These are phyloP conservation scores for Lepiota brunneoincarnata DNA, from an alignment of 768 basidiomycete genomes.

Conservation along the genomic window DNA sequence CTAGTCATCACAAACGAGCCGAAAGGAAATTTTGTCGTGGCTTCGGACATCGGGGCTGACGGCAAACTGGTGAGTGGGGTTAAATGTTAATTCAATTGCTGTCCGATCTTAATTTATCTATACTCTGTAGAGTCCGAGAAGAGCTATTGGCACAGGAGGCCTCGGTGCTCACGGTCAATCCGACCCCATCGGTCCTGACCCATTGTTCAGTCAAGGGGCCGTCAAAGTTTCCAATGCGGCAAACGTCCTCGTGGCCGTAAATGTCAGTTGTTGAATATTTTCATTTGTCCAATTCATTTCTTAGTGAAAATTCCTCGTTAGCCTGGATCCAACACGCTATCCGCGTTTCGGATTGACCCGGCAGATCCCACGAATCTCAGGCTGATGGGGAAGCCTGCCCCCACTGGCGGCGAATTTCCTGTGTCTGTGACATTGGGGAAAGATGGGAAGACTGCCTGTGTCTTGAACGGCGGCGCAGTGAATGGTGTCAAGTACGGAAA, in stretches of 20 bases:
- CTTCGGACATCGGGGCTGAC: conserved; percentile 38
- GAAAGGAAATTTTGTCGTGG: conserved; percentile 40
- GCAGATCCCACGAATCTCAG: conserved; percentile 37
- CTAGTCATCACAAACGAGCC: conserved; percentile 53
- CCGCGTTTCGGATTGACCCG: conserved; percentile 39
- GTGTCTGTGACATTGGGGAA: conserved; percentile 39
- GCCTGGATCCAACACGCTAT: conserved; percentile 46
- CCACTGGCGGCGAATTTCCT: conserved; percentile 49
- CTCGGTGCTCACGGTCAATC: conserved; percentile 32
- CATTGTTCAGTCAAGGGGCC: conserved; percentile 39
- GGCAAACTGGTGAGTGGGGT: conserved; percentile 37
- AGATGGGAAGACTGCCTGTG: conserved; percentile 30
- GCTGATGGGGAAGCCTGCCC: conserved; percentile 41
- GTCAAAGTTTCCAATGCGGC: conserved; percentile 32
- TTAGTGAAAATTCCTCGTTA: conserved; percentile 14
- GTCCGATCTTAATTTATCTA: conserved; percentile 6
- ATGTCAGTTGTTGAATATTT: conserved; percentile 22
- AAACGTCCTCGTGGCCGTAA: conserved; percentile 34
- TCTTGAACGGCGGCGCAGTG: conserved; percentile 40
- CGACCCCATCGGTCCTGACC: conserved; percentile 33
- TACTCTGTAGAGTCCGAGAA: conserved; percentile 26
- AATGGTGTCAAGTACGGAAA: conserved; percentile 33
- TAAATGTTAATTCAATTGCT: neutral
- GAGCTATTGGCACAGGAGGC: conserved; percentile 30
- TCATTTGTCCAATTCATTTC: neutral